phyloP scores from a whole-genome alignment of 805 yeast genomes.

The Metschnikowia gelsemii region DNA sequence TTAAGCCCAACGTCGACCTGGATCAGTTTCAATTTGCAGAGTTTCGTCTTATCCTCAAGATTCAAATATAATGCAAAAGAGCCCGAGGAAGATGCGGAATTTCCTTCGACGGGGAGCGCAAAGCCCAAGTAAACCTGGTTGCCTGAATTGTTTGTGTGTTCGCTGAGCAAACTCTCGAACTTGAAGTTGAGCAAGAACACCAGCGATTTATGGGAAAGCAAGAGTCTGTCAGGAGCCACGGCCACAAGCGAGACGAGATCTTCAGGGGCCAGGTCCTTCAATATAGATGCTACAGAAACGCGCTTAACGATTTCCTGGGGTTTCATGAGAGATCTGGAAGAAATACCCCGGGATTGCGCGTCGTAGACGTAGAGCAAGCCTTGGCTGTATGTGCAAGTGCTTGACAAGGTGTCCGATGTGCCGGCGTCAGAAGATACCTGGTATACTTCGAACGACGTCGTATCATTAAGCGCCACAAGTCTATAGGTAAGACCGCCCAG shows the following conservation, averaged over 20 bases:
- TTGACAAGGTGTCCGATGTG: neutral
- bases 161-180: conserved; percentile 41
- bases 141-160: conserved; percentile 27
- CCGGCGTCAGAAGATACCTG: conserved; percentile 15
- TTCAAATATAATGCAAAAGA: conserved; percentile 45
- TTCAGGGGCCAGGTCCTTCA: conserved; percentile 9
- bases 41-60: conserved; percentile 43
- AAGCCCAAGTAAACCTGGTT: conserved; percentile 23
- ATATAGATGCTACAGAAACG: conserved; percentile 23
- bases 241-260: conserved; percentile 33
- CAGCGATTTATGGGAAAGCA: conserved; percentile 40
- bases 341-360: conserved; percentile 16
- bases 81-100: conserved; percentile 37
- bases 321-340: conserved; percentile 25
- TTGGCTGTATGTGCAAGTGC: conserved; percentile 21
- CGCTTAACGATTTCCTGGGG: conserved; percentile 22
- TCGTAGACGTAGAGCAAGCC: conserved; percentile 30
- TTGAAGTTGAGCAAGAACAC: conserved; percentile 46
- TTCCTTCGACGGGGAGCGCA: conserved; percentile 41
- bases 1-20: conserved; percentile 65
- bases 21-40: conserved; percentile 43
- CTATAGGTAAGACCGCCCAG: conserved; percentile 22
- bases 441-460: conserved; percentile 26
- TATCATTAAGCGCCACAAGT: conserved; percentile 26
- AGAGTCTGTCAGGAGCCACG: conserved; percentile 47